phyloP scores from a whole-genome alignment of 2,329 filamentous ascomycete genomes.

The Venturia effusa region DNA sequence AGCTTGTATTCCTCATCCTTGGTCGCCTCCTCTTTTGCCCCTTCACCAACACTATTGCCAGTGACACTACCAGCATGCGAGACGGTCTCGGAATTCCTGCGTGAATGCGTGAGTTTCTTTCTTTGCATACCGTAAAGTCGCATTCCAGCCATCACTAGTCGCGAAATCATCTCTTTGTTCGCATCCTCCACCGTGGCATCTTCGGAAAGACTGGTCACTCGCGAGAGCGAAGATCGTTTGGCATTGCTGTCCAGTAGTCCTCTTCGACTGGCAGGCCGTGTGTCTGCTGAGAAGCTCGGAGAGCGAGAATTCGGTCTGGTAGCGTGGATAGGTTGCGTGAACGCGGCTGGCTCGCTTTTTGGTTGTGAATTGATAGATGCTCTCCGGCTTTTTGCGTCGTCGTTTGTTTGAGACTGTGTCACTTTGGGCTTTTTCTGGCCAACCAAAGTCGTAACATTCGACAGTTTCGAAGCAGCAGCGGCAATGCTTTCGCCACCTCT shows the following conservation, averaged over 20 bases:
- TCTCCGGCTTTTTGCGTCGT: background rate
- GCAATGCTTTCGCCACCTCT: conserved; percentile 33
- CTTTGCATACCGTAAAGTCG: conserved; percentile 38
- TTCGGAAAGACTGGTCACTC: conserved; percentile 22
- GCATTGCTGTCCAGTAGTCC: conserved; percentile 16
- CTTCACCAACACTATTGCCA: conserved; percentile 14
- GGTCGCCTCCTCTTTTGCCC: conserved; percentile 20
- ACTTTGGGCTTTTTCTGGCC: conserved; percentile 20
- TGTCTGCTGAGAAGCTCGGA: conserved; percentile 8
- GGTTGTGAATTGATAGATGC: background rate
- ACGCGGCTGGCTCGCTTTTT: background rate
- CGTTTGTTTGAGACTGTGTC: conserved; percentile 14
- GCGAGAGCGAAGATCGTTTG: conserved; percentile 23
- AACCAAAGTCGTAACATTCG: conserved; percentile 19
- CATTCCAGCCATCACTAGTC: conserved; percentile 43
- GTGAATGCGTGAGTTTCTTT: conserved; percentile 22
- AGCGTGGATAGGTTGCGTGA: conserved; percentile 17
- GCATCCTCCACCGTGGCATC: conserved; percentile 25
- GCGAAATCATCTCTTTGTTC: conserved; percentile 41
- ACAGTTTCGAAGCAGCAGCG: conserved; percentile 28
- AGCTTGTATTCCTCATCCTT: conserved; percentile 42
- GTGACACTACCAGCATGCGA: conserved; percentile 16
- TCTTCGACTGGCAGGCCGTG: conserved; percentile 14
- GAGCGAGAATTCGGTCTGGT: conserved; percentile 1
- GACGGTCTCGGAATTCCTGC: conserved; percentile 1